Evolutionary conservation across 1,284 basidiomycete species (phyloP).

Genomic region (Thelephora terrestris): DNA sequence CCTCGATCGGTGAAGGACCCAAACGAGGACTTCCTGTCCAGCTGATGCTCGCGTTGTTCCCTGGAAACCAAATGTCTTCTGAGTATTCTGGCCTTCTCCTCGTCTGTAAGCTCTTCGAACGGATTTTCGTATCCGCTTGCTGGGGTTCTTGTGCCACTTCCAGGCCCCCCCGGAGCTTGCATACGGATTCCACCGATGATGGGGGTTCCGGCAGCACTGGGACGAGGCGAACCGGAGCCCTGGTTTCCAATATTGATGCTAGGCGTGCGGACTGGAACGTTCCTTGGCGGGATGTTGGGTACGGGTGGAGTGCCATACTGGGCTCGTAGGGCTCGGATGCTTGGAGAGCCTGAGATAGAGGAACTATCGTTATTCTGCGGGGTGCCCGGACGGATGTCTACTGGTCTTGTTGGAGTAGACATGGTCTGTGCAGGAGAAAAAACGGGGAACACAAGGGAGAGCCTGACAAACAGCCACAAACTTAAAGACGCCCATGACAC

Average conservation of each 20-base stretch:
- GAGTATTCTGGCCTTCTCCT: slow-evolving; percentile 78
- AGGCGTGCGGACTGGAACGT: slow-evolving; percentile 11
- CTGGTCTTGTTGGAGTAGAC: slow-evolving; percentile 32
- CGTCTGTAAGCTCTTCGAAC: slow-evolving; percentile 56
- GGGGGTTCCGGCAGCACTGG: slow-evolving; percentile 15
- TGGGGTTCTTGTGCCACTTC: slow-evolving; percentile 6
- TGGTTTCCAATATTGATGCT: slow-evolving; percentile 11
- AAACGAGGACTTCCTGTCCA: slow-evolving; percentile 1
- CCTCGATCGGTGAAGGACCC: background rate
- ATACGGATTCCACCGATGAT: background rate
- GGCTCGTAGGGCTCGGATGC: slow-evolving; percentile 37
- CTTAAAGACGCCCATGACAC: too few species aligned
- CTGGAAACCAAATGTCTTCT: slow-evolving; percentile 72
- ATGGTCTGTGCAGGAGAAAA: slow-evolving; percentile 25
- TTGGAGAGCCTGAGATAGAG: slow-evolving; percentile 21
- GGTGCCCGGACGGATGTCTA: slow-evolving; percentile 37
- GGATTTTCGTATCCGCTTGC: slow-evolving; percentile 21
- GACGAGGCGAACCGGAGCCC: slow-evolving; percentile 23
- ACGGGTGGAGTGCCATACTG: slow-evolving; percentile 56
- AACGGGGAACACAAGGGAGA: background rate
- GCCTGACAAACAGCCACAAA: too few species aligned
- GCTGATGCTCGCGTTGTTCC: slow-evolving; percentile 41
- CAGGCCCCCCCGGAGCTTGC: background rate
- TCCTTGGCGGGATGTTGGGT: slow-evolving; percentile 51
- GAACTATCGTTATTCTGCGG: slow-evolving; percentile 23